Conservation (phyloP, 192 early-diverging fungal species). For the Entomortierella lignicola region DNA sequence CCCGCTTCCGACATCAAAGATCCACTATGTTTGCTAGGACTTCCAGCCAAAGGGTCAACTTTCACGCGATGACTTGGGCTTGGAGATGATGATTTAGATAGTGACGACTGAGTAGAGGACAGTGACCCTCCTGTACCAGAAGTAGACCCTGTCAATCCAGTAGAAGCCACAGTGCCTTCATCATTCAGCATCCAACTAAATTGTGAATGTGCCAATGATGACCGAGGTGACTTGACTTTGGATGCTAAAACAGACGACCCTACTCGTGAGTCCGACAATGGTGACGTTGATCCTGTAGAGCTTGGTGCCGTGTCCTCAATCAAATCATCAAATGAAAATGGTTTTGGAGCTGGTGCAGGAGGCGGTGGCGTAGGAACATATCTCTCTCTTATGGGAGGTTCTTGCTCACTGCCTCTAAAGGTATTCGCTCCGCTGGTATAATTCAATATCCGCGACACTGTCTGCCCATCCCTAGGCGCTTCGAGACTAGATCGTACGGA, state of each 20-base stretch:
- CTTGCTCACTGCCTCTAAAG: background rate
- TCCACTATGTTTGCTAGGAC: conserved; percentile 15
- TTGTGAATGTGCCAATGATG: conserved; percentile 36
- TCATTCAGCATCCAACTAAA: conserved; percentile 52
- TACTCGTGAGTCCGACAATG: conserved; percentile 1
- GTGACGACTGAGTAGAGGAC: conserved; percentile 1
- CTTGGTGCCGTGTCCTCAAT: conserved; percentile 14
- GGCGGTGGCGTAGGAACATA: conserved; percentile 15
- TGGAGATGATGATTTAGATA: background rate
- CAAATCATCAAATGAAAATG: conserved; percentile 49
- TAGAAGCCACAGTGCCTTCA: background rate
- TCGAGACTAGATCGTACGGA: conserved; percentile 12
- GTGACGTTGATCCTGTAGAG: background rate
- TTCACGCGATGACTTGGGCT: conserved; percentile 20
- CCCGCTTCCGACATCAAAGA: background rate
- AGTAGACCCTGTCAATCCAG: background rate
- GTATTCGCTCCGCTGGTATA: background rate
- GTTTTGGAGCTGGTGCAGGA: conserved; percentile 16
- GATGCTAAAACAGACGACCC: conserved; percentile 2
- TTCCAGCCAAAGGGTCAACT: conserved; percentile 34
- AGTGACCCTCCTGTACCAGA: background rate
- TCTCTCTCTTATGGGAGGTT: background rate
- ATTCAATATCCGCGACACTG: conserved; percentile 9
- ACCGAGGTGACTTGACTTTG: conserved; percentile 42
- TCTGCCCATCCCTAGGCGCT: background rate